phyloP scores from a whole-genome alignment of 225 moss, liverwort and hornwort genomes.

The Neckera pumila region DNA sequence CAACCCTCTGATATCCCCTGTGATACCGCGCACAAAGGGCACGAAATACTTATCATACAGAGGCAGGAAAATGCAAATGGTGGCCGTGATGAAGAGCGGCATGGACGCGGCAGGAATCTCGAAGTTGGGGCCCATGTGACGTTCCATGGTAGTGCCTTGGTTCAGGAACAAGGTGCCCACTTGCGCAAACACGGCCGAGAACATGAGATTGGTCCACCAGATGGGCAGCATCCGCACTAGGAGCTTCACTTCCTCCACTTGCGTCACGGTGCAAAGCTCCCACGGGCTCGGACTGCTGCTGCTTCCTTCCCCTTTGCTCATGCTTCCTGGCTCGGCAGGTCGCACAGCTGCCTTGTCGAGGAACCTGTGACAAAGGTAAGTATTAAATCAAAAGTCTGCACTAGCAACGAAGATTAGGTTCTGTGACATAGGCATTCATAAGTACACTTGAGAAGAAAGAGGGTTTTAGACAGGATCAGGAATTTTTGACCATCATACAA shows the following conservation, averaged over 20 bases:
- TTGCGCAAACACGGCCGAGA: constrained; percentile 94
- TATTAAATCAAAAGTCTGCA: background rate
- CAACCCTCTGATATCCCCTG: constrained; percentile 68
- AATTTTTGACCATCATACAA: background rate
- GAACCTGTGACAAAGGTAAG: constrained; percentile 24
- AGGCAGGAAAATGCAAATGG: constrained; percentile 81
- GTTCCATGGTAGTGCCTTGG: constrained; percentile 88
- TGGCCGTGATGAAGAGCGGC: constrained; percentile 90
- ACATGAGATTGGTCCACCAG: constrained; percentile 97
- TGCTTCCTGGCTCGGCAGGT: background rate
- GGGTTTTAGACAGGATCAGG: background rate
- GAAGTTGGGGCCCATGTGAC: constrained; percentile 51
- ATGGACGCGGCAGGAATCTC: constrained; percentile 93
- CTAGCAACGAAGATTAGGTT: background rate
- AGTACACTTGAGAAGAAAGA: background rate
- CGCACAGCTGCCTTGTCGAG: constrained; percentile 74
- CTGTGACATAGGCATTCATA: background rate
- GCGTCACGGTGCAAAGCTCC: constrained; percentile 76
- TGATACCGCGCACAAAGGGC: constrained; percentile 61
- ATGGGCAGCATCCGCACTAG: constrained; percentile 88
- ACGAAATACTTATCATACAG: constrained; percentile 91
- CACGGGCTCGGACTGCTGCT: constrained; percentile 34
- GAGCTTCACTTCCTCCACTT: constrained; percentile 94
- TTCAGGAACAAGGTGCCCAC: constrained; percentile 84
- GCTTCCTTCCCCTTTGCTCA: constrained; percentile 4